These are phyloP conservation scores for Leishmania martiniquensis DNA, from an alignment of 208 protist species.

Conservation along the genomic window DNA sequence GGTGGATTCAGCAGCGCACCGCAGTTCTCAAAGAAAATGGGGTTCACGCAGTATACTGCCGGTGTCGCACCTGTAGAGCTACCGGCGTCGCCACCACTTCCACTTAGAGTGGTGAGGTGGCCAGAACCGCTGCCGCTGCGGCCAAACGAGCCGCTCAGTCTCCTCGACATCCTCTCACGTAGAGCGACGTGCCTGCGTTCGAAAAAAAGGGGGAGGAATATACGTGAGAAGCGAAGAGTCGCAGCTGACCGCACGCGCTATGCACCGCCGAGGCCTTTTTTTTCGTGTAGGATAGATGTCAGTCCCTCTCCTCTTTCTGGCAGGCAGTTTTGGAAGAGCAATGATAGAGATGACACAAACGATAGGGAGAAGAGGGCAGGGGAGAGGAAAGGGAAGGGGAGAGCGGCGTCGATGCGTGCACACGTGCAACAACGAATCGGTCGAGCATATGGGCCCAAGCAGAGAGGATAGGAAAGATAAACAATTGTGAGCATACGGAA, in stretches of 20 bases:
- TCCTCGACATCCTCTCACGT: conserved; percentile 14
- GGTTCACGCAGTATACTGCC: conserved; percentile 83
- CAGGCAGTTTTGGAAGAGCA: not conserved
- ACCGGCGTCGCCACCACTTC: conserved; percentile 14
- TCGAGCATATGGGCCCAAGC: not conserved
- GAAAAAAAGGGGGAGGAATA: not conserved
- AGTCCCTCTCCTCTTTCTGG: not conserved
- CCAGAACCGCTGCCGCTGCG: conserved; percentile 27
- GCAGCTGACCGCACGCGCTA: not conserved
- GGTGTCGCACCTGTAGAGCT: conserved; percentile 31
- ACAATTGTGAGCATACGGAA: not conserved
- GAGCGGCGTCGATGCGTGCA: not conserved
- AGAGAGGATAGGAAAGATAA: not conserved
- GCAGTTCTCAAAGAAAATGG: conserved; percentile 83
- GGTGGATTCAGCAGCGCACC: conserved; percentile 74
- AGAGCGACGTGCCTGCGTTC: too few relatives aligned
- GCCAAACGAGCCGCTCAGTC: conserved; percentile 31
- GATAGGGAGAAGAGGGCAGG: not conserved
- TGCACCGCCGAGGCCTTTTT: not conserved
- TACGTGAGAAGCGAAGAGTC: not conserved
- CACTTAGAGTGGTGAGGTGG: conserved; percentile 10
- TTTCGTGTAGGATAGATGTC: not conserved
- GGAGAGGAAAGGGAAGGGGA: not conserved
- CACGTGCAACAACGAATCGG: not conserved
- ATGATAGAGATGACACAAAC: not conserved